A percentile compares a stretch with the other conserved stretches of the same genome.
Evolutionary conservation across 2,329 filamentous ascomycete genomes (phyloP).

Genomic region (Fusarium neocosmosporiellum): DNA sequence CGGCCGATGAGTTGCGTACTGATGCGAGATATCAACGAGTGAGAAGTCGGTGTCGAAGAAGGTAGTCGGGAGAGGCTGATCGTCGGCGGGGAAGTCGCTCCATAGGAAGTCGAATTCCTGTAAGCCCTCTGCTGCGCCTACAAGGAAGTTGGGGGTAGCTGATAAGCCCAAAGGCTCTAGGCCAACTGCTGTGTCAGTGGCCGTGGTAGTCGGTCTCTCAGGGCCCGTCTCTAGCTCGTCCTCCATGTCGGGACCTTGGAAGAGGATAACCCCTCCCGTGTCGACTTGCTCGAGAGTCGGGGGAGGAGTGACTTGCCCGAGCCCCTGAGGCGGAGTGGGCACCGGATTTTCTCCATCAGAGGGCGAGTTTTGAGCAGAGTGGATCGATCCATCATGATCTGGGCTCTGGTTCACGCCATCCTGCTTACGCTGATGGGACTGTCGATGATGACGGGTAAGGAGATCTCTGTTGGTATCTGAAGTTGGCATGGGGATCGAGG

Average conservation of each 20-base stretch:
- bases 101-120: slow-evolving; percentile 13
- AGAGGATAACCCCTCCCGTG: background rate
- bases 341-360: background rate
- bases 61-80: background rate
- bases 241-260: background rate
- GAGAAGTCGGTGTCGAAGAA: slow-evolving; percentile 13
- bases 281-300: background rate
- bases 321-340: background rate
- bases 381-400: background rate
- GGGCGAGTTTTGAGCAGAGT: background rate
- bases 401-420: background rate
- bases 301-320: background rate
- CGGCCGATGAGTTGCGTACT: background rate
- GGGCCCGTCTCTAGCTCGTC: background rate
- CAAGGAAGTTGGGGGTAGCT: background rate
- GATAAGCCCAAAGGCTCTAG: background rate
- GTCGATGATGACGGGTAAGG: slow-evolving; percentile 8
- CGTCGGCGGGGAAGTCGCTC: slow-evolving; percentile 3
- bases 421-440: background rate
- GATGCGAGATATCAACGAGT: slow-evolving; percentile 9
- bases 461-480: background rate
- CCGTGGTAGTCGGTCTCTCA: background rate
- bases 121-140: background rate
- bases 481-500: background rate
- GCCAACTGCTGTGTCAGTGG: background rate